phyloP scores from a whole-genome alignment of 2,329 filamentous ascomycete genomes.

The Metarhizium album region DNA sequence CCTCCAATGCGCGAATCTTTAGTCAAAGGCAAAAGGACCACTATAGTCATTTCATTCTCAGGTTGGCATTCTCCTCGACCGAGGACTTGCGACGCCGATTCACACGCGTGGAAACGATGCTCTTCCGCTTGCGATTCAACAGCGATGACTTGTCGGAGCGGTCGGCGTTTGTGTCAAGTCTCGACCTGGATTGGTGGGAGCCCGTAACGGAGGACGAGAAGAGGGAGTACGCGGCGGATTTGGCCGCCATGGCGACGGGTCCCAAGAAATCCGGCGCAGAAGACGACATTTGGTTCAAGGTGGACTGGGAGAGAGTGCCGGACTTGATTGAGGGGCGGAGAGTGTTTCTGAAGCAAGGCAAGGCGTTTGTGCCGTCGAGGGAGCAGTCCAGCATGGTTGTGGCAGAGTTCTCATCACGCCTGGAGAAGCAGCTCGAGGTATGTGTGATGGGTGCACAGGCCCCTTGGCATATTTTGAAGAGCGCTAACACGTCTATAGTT shows the following conservation, averaged over 20 bases:
- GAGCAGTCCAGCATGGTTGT: conserved; percentile 86
- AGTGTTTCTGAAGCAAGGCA: conserved; percentile 68
- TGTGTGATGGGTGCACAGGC: conserved; percentile 9
- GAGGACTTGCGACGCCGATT: conserved; percentile 86
- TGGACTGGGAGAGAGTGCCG: conserved; percentile 88
- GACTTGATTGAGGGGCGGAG: conserved; percentile 74
- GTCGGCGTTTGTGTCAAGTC: conserved; percentile 60
- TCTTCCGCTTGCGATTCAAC: conserved; percentile 75
- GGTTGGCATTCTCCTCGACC: conserved; percentile 83
- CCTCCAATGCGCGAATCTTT: conserved; percentile 45
- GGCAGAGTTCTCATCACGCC: conserved; percentile 67
- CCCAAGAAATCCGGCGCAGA: conserved; percentile 37
- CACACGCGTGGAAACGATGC: conserved; percentile 72
- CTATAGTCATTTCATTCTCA: conserved; percentile 94
- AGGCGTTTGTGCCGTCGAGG: conserved; percentile 79
- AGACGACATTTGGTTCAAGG: conserved; percentile 88
- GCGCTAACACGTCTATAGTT: conserved; percentile 37
- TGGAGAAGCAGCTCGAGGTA: conserved; percentile 79
- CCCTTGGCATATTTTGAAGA: neutral
- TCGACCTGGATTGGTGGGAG: conserved; percentile 89
- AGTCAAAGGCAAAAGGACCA: conserved; percentile 86
- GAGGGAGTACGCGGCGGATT: conserved; percentile 46
- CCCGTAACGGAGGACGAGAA: conserved; percentile 70
- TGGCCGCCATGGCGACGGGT: conserved; percentile 38
- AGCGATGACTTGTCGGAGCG: conserved; percentile 67